These are phyloP conservation scores for Fusarium longipes DNA, from an alignment of 2,329 filamentous ascomycete species.

Conservation along the genomic window DNA sequence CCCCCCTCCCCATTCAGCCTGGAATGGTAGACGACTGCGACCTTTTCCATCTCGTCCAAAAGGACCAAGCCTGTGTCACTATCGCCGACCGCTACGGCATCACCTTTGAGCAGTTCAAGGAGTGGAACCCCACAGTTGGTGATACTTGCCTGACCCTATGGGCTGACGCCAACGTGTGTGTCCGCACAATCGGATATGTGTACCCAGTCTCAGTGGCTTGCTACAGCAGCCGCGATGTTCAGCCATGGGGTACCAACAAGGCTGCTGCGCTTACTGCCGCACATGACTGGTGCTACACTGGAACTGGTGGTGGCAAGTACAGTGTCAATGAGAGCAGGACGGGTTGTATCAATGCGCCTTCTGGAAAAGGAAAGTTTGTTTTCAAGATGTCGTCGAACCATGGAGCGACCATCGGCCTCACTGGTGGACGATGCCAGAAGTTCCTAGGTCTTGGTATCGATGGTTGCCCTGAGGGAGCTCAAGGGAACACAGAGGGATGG, in stretches of 20 bases:
- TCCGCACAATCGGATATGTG: conserved; percentile 3
- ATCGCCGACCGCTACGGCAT: not conserved
- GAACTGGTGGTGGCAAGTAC: not conserved
- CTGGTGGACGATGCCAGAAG: not conserved
- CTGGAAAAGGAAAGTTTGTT: conserved; percentile 11
- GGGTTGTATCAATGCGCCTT: conserved; percentile 16
- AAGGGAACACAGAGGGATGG: conserved; percentile 11
- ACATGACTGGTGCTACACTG: conserved; percentile 3
- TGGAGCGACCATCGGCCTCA: not conserved
- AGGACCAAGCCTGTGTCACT: not conserved
- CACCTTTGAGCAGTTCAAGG: not conserved
- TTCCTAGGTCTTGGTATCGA: conserved; percentile 4
- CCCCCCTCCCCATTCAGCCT: conserved; percentile 17
- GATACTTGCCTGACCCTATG: not conserved
- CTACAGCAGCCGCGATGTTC: not conserved
- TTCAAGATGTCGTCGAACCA: conserved; percentile 16
- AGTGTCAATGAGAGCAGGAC: not conserved
- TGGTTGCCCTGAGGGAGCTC: conserved; percentile 2
- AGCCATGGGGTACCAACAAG: conserved; percentile 23
- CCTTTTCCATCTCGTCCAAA: not conserved
- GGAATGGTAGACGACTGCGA: conserved; percentile 26
- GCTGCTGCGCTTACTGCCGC: not conserved
- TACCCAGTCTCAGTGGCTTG: conserved; percentile 7
- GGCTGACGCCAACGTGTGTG: conserved; percentile 17
- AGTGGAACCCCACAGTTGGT: conserved; percentile 18